Percentiles rank a stretch among this genome's conserved stretches.
These are phyloP conservation scores for Omphalea diandra DNA, from an alignment of 441 rosid genomes.

Conservation along the genomic window DNA sequence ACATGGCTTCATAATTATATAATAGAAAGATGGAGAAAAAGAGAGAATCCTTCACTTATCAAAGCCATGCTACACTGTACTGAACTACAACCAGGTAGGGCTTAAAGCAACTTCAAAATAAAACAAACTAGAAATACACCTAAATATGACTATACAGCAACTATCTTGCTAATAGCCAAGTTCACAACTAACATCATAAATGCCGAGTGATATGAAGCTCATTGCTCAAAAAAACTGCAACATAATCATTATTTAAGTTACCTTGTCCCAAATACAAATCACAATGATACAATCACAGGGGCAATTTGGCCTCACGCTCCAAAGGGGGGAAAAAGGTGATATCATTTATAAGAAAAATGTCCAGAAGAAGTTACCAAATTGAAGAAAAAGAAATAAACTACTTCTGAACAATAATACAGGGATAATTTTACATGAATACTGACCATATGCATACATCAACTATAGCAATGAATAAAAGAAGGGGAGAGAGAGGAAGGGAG, in stretches of 20 bases:
- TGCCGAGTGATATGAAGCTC: background rate
- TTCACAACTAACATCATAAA: background rate
- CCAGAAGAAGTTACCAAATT: background rate
- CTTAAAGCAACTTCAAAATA: background rate
- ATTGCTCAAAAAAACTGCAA: background rate
- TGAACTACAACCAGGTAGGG: background rate
- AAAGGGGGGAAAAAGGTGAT: background rate
- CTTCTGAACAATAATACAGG: background rate
- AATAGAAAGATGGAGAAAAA: background rate
- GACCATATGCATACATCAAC: background rate
- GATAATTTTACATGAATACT: background rate
- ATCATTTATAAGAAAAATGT: background rate
- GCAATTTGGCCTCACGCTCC: background rate
- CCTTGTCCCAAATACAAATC: background rate
- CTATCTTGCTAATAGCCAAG: background rate
- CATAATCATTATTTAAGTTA: background rate
- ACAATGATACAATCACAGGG: background rate
- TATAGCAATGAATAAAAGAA: background rate
- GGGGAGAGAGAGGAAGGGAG: background rate
- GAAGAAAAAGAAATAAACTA: background rate
- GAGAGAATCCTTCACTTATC: background rate
- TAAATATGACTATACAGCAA: background rate
- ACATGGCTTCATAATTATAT: background rate
- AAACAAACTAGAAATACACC: background rate
- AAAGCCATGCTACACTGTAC: background rate